These are phyloP conservation scores for Chenopodium quinoa DNA, from an alignment of 148 eudicot genomes.

Conservation along the genomic window DNA sequence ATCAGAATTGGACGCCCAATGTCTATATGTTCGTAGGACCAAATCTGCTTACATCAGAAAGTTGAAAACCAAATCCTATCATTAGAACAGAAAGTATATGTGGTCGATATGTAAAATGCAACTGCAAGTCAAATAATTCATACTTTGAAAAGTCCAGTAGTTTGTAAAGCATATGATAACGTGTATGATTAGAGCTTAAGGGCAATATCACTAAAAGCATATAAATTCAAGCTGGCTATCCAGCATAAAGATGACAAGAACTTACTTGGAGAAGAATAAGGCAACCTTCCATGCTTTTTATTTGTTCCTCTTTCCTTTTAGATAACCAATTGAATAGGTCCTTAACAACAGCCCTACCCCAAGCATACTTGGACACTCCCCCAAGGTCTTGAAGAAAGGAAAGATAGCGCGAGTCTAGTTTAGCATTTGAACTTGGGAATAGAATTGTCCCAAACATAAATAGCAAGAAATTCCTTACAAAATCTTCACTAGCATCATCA, in stretches of 20 bases:
- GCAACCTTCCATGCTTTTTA: constrained; percentile 54
- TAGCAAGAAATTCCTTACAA: constrained; percentile 49
- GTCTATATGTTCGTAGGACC: constrained; percentile 73
- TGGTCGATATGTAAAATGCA: neutral
- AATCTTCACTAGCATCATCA: constrained; percentile 41
- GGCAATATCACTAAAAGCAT: neutral
- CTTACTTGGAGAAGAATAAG: constrained; percentile 75
- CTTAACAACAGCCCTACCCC: constrained; percentile 67
- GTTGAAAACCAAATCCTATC: neutral
- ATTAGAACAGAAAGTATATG: neutral
- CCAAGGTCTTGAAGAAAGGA: constrained; percentile 41
- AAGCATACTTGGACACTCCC: constrained; percentile 40
- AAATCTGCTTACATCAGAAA: constrained; percentile 41
- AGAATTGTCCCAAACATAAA: constrained; percentile 53
- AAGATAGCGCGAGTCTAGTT: constrained; percentile 65
- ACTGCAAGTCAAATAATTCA: neutral
- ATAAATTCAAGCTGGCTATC: neutral
- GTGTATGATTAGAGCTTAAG: neutral
- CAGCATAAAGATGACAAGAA: neutral
- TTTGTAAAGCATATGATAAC: neutral
- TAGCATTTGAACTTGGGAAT: constrained; percentile 48
- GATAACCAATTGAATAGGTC: constrained; percentile 41
- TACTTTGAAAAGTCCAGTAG: neutral
- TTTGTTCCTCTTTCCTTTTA: constrained; percentile 42
- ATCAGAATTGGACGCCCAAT: constrained; percentile 55